Conservation (phyloP, 352 stramenopile genomes). For the Pythium chondricola region DNA sequence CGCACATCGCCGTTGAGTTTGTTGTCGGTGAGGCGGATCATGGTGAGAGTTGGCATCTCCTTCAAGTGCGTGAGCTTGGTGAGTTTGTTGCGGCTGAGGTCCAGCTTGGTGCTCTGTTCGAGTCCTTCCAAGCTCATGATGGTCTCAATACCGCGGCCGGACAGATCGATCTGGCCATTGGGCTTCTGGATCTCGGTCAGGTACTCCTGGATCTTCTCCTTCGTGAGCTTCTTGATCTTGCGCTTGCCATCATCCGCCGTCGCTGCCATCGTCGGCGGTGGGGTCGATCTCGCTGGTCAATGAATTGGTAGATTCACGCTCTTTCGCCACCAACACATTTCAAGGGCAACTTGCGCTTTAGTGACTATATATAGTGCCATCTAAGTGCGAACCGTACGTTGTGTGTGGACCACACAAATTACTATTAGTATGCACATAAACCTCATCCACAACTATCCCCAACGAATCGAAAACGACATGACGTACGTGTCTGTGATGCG, state of each 20-base stretch:
- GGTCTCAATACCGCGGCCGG: slow-evolving; percentile 64
- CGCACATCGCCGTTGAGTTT: slow-evolving; percentile 61
- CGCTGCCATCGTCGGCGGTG: slow-evolving; percentile 6
- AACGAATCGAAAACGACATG: too few species aligned
- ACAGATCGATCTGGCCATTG: slow-evolving; percentile 57
- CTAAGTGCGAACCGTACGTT: not conserved
- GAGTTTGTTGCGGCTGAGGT: slow-evolving; percentile 83
- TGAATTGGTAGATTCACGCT: not conserved
- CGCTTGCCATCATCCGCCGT: slow-evolving; percentile 30
- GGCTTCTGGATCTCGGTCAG: slow-evolving; percentile 35
- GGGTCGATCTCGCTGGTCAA: not conserved
- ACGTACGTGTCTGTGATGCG: too few species aligned
- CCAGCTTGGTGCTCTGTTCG: slow-evolving; percentile 55
- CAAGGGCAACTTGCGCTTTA: not conserved
- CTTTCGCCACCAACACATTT: slow-evolving; percentile 22
- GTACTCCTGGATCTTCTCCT: slow-evolving; percentile 65
- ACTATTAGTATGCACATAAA: too few species aligned
- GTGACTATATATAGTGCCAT: not conserved
- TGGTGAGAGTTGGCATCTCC: slow-evolving; percentile 47
- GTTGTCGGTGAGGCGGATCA: slow-evolving; percentile 79
- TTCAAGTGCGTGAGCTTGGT: slow-evolving; percentile 76
- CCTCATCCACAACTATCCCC: too few species aligned
- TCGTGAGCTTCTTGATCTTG: slow-evolving; percentile 87
- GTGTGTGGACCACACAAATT: not conserved
- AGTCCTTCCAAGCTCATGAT: slow-evolving; percentile 73